A percentile compares a stretch with the other conserved stretches of the same genome.
These are phyloP conservation scores for Penicillium cinerascens DNA, from an alignment of 495 filamentous ascomycete species.

Conservation along the genomic window DNA sequence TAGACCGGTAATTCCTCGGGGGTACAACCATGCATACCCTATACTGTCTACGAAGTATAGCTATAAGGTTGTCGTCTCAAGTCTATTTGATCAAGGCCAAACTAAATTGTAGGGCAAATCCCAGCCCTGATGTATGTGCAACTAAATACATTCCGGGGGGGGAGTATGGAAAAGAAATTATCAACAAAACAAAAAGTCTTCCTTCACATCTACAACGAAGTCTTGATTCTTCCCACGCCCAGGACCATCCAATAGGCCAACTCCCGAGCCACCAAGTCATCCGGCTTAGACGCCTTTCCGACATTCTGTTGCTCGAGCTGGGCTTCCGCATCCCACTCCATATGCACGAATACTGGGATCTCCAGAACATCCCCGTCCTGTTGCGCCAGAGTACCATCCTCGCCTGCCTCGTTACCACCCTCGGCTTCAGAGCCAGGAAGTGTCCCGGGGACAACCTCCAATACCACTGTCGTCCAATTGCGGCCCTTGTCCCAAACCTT, in stretches of 20 bases:
- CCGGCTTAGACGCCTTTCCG: conserved; percentile 48
- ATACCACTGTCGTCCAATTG: conserved; percentile 91
- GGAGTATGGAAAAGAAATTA: conserved; percentile 17
- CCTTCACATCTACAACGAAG: conserved; percentile 13
- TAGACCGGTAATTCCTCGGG: not conserved
- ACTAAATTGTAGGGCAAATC: not conserved
- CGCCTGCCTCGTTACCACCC: conserved; percentile 15
- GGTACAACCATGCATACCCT: not conserved
- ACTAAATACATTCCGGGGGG: conserved; percentile 7
- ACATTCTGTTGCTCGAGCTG: conserved; percentile 59
- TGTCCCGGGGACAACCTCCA: conserved; percentile 79
- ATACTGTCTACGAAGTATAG: not conserved
- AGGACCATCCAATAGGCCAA: conserved; percentile 94
- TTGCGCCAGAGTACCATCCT: conserved; percentile 27
- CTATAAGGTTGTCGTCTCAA: not conserved
- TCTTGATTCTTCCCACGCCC: conserved; percentile 72
- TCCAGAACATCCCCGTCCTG: conserved; percentile 90
- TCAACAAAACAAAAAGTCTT: conserved; percentile 1
- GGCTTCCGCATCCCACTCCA: conserved; percentile 86
- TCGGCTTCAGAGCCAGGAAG: conserved; percentile 34
- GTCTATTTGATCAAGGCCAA: not conserved
- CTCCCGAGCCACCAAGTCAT: conserved; percentile 59
- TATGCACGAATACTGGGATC: conserved; percentile 86
- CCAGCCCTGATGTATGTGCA: conserved; percentile 1
- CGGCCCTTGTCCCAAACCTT: conserved; percentile 92